A percentile compares a stretch with the other conserved stretches of the same genome.
phyloP scores from a whole-genome alignment of 345 rosid species.

The Brassica rapa region DNA sequence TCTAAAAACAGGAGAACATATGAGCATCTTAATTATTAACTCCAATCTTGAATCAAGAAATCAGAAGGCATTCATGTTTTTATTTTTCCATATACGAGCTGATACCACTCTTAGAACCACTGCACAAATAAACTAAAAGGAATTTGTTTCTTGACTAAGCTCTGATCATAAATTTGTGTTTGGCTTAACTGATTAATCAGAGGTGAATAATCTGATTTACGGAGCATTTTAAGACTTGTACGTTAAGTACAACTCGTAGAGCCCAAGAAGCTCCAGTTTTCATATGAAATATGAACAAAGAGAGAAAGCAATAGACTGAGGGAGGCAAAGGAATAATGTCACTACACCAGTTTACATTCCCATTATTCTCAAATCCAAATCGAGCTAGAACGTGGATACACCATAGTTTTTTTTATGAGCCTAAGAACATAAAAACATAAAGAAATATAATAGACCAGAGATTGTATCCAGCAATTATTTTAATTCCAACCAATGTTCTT shows the following conservation, averaged over 20 bases:
- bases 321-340: conserved; percentile 9
- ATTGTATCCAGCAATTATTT: background rate
- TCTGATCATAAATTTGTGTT: too few species aligned
- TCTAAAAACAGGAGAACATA: too few species aligned
- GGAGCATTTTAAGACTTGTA: background rate
- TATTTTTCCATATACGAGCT: too few species aligned
- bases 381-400: background rate
- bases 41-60: too few species aligned
- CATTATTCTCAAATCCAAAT: conserved; percentile 26
- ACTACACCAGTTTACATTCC: conserved; percentile 35
- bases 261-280: background rate
- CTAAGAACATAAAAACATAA: conserved; percentile 18
- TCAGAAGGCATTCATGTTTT: too few species aligned
- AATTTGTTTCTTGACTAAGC: too few species aligned
- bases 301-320: background rate
- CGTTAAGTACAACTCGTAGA: background rate
- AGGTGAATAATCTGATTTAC: too few species aligned
- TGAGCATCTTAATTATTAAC: too few species aligned
- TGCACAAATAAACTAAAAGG: too few species aligned
- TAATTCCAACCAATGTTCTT: conserved; percentile 5
- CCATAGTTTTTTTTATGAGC: conserved; percentile 6
- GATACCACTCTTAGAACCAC: too few species aligned
- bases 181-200: too few species aligned
- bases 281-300: background rate
- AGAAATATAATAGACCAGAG: conserved; percentile 12